Base-by-base conservation (phyloP, 306 rosid species). In the Herpetospermum pedunculosum region DNA sequence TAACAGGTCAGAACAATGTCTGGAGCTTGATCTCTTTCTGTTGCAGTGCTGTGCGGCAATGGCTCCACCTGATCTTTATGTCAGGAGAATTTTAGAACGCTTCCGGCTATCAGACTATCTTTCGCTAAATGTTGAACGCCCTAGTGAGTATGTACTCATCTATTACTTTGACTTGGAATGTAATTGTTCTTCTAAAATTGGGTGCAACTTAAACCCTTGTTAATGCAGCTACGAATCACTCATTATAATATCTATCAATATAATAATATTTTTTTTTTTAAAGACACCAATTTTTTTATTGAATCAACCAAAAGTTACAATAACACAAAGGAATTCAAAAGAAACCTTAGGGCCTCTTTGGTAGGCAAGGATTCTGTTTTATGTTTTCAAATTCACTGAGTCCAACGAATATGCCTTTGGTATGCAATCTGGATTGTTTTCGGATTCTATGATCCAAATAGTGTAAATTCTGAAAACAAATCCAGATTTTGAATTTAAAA, bases 11-110 rank as follows among this genome's bases (percentile, higher is more conserved):
- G 99, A 92, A 82, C 96, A 88, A 76, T 87, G 89, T 82, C 76
- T 91, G 84, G 99, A 95, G 87, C 88, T 80, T 74, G 99, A 95
- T 83, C 96, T 95, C 53, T 89, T 95, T 92, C 92, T 95, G 83
- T 88, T 95, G 60, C 99, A 95, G 86, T 95, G 96, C 52, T 89
- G 96, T 83, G 99, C 92, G 76, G 96, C 96, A 41, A 80, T 88
- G 76, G 96, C 99, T 78, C 96, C 97, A 54, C 88, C 92, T 63
- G 96, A 91, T 87, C 85, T 59, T 44, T 95, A 70, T 77, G 82
- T 92, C 79, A 72, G 78, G 70, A 89, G 99, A 85, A 85, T 95
- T 83, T 29, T 95, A 12, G 91, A 95, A 73, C 93, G 99, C 75
- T 95, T 87, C 80, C 92, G 90, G 65, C 77, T 95, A 70, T 87